Evolutionary conservation across 371 early-diverging fungal species (phyloP), one percentile per base, ranked within the genome.

Genomic region (Hamiltosporidium tvaerminnensis): DNA sequence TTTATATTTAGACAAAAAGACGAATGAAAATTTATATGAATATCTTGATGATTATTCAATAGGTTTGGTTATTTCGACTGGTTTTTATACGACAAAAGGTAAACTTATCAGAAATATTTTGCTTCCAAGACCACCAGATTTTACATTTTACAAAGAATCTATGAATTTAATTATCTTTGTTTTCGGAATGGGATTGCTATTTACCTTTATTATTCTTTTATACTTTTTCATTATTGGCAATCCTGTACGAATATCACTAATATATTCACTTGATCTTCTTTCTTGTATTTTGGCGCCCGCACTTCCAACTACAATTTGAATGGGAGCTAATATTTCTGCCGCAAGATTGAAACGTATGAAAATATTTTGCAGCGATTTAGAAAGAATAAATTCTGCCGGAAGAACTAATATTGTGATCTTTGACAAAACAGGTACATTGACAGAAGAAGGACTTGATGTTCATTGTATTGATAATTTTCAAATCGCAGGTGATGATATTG

Each of bases 341-440:
- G 71, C 80, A 1, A 83, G 95, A 30, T 78, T 98, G 41, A 84
- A 84, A 57, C 82, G 82, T 53, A 65, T 79, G n/a, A 82, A 84
- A 31, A 91, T 96, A 56, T 89, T 84, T 76, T 94, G 95, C 73
- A 93, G 87, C 57, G 85, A 86, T 48, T 90, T 91, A 0, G 85
- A 90, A 1, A 81, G 90, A 14, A 91, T 96, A 50, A 92, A 92
- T 71, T 84, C 92, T 61, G 85, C 91, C 38, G 96, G 97, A 44
- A 89, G 89, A 66, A 78, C 95, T 53, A 86, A 93, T 67, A 84
- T 89, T 39, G 88, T 91, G 82, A 86, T 90, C 65, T 97, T 97
- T 82, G 99, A 99, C 80, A 99, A 99, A 76, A 97, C 97, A 2
- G 97, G 97, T 1, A 99, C 97, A 2, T 74, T 99, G 53, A 96